phyloP scores from a whole-genome alignment of 2,329 filamentous ascomycete genomes.

The Beauveria varroae region DNA sequence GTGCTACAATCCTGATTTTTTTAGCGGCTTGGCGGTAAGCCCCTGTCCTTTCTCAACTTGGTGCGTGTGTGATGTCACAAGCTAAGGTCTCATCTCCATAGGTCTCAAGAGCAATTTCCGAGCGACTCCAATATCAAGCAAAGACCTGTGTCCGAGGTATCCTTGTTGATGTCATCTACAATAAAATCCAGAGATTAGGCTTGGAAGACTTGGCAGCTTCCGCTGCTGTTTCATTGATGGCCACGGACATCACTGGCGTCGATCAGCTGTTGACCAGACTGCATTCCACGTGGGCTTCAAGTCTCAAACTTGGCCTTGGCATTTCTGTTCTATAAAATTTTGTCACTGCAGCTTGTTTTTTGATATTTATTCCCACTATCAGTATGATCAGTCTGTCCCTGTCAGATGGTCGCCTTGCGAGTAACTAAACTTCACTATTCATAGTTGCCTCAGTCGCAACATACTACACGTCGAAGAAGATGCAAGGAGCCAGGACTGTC shows the following conservation, averaged over 20 bases:
- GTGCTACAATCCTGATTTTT: constrained; percentile 4
- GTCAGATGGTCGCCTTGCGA: background rate
- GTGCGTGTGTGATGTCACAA: background rate
- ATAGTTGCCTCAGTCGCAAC: constrained; percentile 1
- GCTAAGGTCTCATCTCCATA: background rate
- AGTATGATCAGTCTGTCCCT: background rate
- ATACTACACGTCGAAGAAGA: background rate
- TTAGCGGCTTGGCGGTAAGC: constrained; percentile 1
- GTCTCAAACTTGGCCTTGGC: background rate
- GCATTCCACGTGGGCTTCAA: background rate
- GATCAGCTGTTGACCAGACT: background rate
- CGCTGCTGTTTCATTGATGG: constrained; percentile 3
- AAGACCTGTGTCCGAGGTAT: background rate
- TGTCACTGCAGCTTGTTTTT: constrained; percentile 1
- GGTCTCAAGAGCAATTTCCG: background rate
- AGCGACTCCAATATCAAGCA: background rate
- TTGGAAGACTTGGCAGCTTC: background rate
- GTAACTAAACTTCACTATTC: background rate
- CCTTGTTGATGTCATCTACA: background rate
- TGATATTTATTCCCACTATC: background rate
- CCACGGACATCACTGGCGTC: background rate
- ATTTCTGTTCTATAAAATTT: constrained; percentile 1
- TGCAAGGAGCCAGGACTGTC: background rate
- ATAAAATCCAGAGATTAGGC: background rate
- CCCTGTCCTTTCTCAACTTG: background rate